These are phyloP conservation scores for Pseudocercospora vitis DNA, from an alignment of 2,329 filamentous ascomycete species.

Conservation along the genomic window DNA sequence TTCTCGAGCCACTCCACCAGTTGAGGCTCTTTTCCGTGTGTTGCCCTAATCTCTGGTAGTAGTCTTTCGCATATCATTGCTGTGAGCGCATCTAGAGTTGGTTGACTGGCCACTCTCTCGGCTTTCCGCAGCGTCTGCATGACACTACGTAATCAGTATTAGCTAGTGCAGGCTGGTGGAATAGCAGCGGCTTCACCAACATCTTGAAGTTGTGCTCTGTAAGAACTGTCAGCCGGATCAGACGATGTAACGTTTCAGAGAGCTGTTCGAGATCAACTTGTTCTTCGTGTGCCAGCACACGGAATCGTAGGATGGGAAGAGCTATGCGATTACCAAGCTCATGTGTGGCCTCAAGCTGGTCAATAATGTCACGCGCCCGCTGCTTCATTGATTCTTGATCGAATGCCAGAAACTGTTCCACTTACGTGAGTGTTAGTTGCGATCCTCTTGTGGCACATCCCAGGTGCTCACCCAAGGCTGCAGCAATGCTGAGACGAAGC, in stretches of 20 bases:
- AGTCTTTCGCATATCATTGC: conserved; percentile 63
- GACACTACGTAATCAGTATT: conserved; percentile 44
- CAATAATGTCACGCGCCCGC: conserved; percentile 59
- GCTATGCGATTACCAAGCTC: conserved; percentile 59
- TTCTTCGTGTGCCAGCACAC: conserved; percentile 57
- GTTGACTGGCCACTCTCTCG: conserved; percentile 39
- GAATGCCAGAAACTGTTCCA: conserved; percentile 34
- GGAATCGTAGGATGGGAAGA: conserved; percentile 67
- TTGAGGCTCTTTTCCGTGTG: neutral
- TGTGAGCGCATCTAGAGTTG: conserved; percentile 52
- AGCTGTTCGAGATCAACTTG: conserved; percentile 43
- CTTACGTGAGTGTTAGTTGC: conserved; percentile 5
- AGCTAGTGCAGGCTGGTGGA: neutral
- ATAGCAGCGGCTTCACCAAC: too few species aligned
- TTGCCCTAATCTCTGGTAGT: conserved; percentile 42
- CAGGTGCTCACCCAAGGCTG: conserved; percentile 47
- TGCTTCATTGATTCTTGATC: conserved; percentile 48
- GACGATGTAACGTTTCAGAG: conserved; percentile 56
- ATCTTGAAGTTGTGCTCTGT: conserved; percentile 64
- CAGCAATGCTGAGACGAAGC: conserved; percentile 65
- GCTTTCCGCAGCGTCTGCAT: conserved; percentile 68
- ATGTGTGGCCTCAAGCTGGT: conserved; percentile 62
- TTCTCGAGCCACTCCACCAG: conserved; percentile 66
- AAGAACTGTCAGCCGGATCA: conserved; percentile 61
- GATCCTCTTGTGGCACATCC: neutral